A percentile compares a stretch with the other conserved stretches of the same genome.
These are phyloP conservation scores for Physocladia obscura DNA, from an alignment of 192 early-diverging fungal species.

Conservation along the genomic window DNA sequence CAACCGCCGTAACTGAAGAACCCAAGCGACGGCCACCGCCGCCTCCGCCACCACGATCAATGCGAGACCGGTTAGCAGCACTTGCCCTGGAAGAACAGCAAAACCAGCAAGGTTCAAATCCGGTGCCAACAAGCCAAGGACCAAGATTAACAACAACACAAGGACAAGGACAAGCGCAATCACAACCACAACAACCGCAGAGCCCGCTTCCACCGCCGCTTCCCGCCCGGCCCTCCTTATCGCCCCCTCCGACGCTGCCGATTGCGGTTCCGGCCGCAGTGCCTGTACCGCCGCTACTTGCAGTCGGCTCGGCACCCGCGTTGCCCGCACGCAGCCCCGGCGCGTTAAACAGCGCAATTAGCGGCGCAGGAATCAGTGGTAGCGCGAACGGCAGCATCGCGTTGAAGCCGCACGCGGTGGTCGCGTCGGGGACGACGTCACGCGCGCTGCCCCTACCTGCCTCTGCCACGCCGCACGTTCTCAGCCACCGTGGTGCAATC, in stretches of 20 bases:
- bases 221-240: neutral
- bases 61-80: too few species aligned
- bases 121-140: too few species aligned
- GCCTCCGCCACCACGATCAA: neutral
- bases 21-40: neutral
- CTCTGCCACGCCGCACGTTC: too few species aligned
- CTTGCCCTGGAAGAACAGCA: too few species aligned
- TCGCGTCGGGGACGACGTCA: neutral
- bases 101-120: too few species aligned
- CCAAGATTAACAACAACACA: too few species aligned
- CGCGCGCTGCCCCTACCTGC: too few species aligned
- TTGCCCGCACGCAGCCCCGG: neutral
- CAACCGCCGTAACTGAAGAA: neutral
- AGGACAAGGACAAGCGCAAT: too few species aligned
- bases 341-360: neutral
- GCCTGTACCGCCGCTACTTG: neutral
- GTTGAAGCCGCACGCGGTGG: constrained; percentile 2
- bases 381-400: neutral
- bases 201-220: constrained; percentile 5
- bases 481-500: too few species aligned
- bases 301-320: neutral
- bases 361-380: neutral
- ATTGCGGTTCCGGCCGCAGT: neutral
- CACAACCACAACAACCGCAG: too few species aligned
- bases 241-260: neutral